Base-by-base conservation (phyloP, 495 filamentous ascomycete genomes). In the Podospora pseudopauciseta region DNA sequence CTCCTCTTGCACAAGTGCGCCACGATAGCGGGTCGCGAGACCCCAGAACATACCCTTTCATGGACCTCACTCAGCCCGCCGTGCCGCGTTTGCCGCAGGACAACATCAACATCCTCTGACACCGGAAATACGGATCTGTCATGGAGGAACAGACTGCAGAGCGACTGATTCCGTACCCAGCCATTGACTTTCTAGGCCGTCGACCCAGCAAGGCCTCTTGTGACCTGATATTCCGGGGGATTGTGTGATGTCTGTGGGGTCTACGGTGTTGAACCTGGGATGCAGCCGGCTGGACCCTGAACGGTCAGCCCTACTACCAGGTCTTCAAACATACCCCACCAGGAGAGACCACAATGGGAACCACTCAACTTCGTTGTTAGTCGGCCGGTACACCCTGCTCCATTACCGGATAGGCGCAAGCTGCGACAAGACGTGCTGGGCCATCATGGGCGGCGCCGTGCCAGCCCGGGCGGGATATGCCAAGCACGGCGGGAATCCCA, bases 291-390 rank as follows among this genome's bases (percentile, higher is more conserved):
- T 6, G 9, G 39, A 49, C 39, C 39, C 39, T 49, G 39, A 13
- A 49, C 39, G 9, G 39, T 61, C 59, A 61, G 59, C 59, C 59
- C n/a, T 27, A 20, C 18, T 30, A n/a, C 13, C 59, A 61, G 56
- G 18, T 58, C 23, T 20, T 27, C 56, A 20, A 20, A 20, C n/a
- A 58, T n/a, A 23, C 56, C 13, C 56, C 56, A 61, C 30, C 59
- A 23, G 18, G 59, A 20, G 13, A 28, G 23, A 61, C 16, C 39
- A 49, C 39, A 49, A 49, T 49, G 39, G 5, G 39, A 49, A 49
- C 39, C 39, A 13, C 39, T 49, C 32, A 30, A 18, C 16, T 28
- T 26, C 16, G 32, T 28, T 61, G 16, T 13, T 28, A 27, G 5
- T 61, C 23, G 59, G 59, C 59, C 26, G 59, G 26, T 61, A 13